Conservation (phyloP, 2,329 filamentous ascomycete species). For the Sclerotinia nivalis region DNA sequence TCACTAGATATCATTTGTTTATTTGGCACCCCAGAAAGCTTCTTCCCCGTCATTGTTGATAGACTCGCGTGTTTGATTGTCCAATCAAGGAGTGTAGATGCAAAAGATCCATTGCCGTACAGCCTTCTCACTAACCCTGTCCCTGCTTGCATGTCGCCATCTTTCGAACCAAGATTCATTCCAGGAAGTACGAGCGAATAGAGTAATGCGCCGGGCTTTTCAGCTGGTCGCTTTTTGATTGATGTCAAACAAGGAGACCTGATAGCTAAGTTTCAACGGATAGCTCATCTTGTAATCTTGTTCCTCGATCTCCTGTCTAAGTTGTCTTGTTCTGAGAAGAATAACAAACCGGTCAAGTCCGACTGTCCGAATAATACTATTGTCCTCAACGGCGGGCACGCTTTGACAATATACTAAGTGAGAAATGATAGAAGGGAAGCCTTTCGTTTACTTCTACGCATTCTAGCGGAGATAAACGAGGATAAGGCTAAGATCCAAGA, state of each 20-base stretch:
- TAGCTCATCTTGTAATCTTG: background rate
- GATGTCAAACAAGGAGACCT: background rate
- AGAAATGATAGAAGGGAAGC: constrained; percentile 21
- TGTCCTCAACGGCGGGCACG: constrained; percentile 27
- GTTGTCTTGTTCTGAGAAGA: background rate
- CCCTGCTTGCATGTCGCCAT: constrained; percentile 14
- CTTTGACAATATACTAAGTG: constrained; percentile 24
- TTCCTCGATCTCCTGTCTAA: background rate
- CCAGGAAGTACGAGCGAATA: background rate
- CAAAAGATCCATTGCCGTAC: background rate
- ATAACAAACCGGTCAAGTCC: no score
- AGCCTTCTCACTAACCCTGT: constrained; percentile 2
- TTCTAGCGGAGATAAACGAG: background rate
- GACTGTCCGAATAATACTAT: background rate
- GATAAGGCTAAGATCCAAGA: background rate
- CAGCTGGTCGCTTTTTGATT: constrained; percentile 9
- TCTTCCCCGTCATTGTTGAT: constrained; percentile 10
- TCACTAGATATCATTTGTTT: background rate
- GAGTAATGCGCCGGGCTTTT: background rate
- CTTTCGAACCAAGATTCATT: constrained; percentile 13
- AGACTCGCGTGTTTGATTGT: background rate
- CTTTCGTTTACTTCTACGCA: constrained; percentile 10
- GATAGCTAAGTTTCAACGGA: background rate
- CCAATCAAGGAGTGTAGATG: background rate
- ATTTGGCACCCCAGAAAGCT: background rate